A percentile compares a stretch with the other conserved stretches of the same genome.
Conservation (phyloP, 371 early-diverging fungal genomes). For the Mortierella sp. region DNA sequence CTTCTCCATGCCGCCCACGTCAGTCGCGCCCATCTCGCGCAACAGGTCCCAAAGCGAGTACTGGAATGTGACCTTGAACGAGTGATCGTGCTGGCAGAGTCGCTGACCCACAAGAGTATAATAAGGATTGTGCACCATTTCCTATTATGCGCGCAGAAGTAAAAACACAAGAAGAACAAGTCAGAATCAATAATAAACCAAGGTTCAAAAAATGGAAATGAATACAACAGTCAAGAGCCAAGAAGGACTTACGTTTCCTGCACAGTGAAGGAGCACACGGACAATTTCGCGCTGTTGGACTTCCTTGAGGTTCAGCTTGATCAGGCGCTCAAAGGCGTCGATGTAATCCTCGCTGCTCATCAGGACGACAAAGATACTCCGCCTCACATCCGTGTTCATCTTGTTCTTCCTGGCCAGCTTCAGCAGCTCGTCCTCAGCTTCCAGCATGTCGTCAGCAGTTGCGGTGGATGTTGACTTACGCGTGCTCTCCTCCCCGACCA, state of each 20-base stretch:
- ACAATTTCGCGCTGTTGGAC: constrained; percentile 96
- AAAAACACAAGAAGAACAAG: background rate
- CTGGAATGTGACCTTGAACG: constrained; percentile 93
- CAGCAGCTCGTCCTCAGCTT: constrained; percentile 56
- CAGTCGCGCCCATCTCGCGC: constrained; percentile 81
- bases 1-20: constrained; percentile 82
- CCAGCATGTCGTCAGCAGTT: constrained; percentile 74
- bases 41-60: constrained; percentile 96
- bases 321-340: constrained; percentile 91
- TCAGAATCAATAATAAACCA: background rate
- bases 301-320: constrained; percentile 86
- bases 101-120: constrained; percentile 88
- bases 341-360: constrained; percentile 96
- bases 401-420: constrained; percentile 85
- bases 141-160: constrained; percentile 68
- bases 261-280: constrained; percentile 91
- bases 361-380: constrained; percentile 91
- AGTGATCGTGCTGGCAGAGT: constrained; percentile 81
- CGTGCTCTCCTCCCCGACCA: constrained; percentile 64
- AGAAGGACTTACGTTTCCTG: constrained; percentile 75
- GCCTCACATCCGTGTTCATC: constrained; percentile 97
- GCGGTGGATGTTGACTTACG: constrained; percentile 59
- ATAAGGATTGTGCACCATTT: constrained; percentile 93
- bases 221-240: background rate
- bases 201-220: no score